These are phyloP conservation scores for Calonectria crousiana DNA, from an alignment of 2,329 filamentous ascomycete species.

Conservation along the genomic window DNA sequence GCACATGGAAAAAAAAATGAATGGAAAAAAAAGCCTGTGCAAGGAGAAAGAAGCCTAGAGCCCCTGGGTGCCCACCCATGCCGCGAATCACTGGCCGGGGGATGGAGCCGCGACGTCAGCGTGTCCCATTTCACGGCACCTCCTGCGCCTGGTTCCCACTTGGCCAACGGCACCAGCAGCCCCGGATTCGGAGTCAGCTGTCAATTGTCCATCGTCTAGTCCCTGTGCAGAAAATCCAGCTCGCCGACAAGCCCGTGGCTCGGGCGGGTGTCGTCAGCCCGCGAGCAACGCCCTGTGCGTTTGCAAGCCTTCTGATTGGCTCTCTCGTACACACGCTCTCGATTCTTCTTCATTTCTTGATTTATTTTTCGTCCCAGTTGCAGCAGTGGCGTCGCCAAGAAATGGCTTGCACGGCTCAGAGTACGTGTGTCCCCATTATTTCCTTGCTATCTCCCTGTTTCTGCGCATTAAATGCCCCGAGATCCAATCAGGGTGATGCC, in stretches of 20 bases:
- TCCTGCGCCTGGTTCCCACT: neutral
- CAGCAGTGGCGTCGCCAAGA: neutral
- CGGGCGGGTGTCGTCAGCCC: neutral
- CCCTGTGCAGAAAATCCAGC: neutral
- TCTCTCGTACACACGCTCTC: neutral
- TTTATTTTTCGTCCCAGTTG: neutral
- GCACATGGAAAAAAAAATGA: neutral
- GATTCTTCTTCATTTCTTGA: neutral
- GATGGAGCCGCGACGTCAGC: neutral
- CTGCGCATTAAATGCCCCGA: neutral
- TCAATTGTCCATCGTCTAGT: neutral
- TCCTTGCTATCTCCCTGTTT: neutral
- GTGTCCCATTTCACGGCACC: neutral
- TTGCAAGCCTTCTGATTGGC: neutral
- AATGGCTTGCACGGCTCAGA: too few species aligned
- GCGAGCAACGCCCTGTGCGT: neutral
- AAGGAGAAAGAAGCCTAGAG: neutral
- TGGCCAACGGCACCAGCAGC: neutral
- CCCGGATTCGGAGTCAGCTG: neutral
- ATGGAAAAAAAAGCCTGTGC: neutral
- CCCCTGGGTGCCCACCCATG: neutral
- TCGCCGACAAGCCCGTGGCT: neutral
- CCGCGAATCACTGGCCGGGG: neutral
- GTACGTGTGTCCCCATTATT: neutral
- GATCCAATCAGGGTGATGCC: neutral